Evolutionary conservation across 192 early-diverging fungal species (phyloP), one percentile per base, ranked within the genome.

Genomic region (Coemansia sp.): DNA sequence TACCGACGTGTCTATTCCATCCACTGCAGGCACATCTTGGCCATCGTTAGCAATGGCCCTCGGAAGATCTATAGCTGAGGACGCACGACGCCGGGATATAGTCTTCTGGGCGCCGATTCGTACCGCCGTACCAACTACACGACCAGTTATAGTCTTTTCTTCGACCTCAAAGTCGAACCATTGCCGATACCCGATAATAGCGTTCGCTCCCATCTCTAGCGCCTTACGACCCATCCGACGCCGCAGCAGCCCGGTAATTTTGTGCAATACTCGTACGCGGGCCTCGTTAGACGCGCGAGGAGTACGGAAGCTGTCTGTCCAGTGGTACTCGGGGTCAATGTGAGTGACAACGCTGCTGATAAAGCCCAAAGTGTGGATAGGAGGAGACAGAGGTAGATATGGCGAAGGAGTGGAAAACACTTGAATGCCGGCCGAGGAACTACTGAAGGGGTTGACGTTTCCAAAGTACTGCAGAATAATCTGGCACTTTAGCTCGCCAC

Each of bases 241-340:
- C n/a, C 90, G 78, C 13, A 93, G 65, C 57, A 90, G 80, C n/a
- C 91, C 88, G 13, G 87, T 81, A 11, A 94, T 83, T 41, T 87
- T 83, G 72, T 88, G 93, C 72, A 95, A 81, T 57, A 91, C 77
- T 15, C 86, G 81, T 34, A 90, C 89, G 3, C 93, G 87, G 1
- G 90, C 87, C 64, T 95, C 91, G 74, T 95, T 95, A 2, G 89
- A 90, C 7, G 89, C 90, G 18, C 92, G 80, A 4, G 92, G 91
- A 9, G 92, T 91, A 8, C 93, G 86, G 64, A 95, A 95, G 65
- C 84, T 90, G 76, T 95, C 92, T 29, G 85, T 87, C 90, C 91
- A 93, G 61, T 93, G 89, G 72, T 93, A 94, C 76, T 94, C 93
- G 9, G 93, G 93, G 67, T 94, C 93, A 53, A 90, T 89, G 34